Evolutionary conservation across 441 rosid genomes (phyloP), one percentile per base, ranked within the genome.

Genomic region (Geranium incanum): DNA sequence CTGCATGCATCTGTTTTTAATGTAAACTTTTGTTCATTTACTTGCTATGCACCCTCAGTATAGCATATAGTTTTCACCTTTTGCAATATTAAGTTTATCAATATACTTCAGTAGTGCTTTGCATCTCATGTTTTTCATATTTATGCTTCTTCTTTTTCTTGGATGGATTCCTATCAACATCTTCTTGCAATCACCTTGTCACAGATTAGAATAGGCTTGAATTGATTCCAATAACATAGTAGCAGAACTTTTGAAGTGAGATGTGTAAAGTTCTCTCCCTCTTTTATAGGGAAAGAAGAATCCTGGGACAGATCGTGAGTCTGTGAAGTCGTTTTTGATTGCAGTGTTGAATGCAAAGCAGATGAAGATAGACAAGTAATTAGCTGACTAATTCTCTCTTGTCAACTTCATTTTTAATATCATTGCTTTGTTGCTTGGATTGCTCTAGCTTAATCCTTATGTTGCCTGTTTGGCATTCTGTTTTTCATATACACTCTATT

Each of bases 361-460:
- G 83, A 91, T 94, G 95, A 91, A 87, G 76, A 90, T 94, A 37
- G 97, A 94, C 85, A 94, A 89, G 98, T 91, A 74, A 72, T 60
- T 60, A 72, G 71, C 74, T 68, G 21, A 38, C 36, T 28, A 45
- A 57, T 3, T 21, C 68, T 71, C 43, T 71, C 38, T 67, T 28
- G 70, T 39, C 67, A 28, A 37, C 15, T 76, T 68, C 64, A 55
- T 70, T 36, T 36, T 36, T 16, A 57, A 16, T 15, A 57, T 57
- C 63, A 57, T 57, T 7, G 28, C 23, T 0, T 57, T 5, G 63
- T 23, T 57, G 63, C 28, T 6, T 57, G 18, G 52, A 68, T 8
- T 9, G 15, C 33, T 33, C 63, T 7, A 33, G 6, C 36, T 15
- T 43, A 4, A 12, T 60, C 57, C 68, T 67, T 33, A 68, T 39